These are phyloP conservation scores for Hypoxylon sp. DNA, from an alignment of 2,329 filamentous ascomycete genomes.

Conservation along the genomic window DNA sequence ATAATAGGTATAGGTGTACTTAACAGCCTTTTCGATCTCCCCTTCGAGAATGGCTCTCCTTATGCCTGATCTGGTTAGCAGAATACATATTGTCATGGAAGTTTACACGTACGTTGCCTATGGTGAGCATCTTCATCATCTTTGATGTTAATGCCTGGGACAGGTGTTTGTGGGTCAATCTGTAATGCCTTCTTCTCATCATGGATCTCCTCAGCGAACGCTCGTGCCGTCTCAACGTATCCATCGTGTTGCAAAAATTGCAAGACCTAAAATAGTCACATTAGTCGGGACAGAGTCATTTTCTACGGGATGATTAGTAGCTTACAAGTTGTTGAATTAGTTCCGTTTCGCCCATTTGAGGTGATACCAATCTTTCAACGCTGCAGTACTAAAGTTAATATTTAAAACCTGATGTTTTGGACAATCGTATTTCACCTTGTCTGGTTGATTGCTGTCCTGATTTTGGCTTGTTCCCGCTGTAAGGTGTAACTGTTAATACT, in stretches of 20 bases:
- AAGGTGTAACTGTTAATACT: constrained; percentile 27
- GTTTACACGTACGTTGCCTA: constrained; percentile 77
- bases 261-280: constrained; percentile 61
- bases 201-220: constrained; percentile 85
- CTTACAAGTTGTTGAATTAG: constrained; percentile 83
- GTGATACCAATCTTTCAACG: constrained; percentile 68
- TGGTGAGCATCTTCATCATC: constrained; percentile 90
- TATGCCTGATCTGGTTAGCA: constrained; percentile 71
- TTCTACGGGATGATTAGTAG: neutral
- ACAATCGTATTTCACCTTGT: constrained; percentile 53
- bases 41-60: constrained; percentile 88
- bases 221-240: constrained; percentile 91
- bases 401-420: neutral
- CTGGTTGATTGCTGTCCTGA: constrained; percentile 69
- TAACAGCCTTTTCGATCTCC: constrained; percentile 90
- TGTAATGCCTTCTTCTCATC: constrained; percentile 78
- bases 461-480: constrained; percentile 69
- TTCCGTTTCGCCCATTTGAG: constrained; percentile 76
- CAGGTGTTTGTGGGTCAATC: constrained; percentile 63
- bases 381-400: constrained; percentile 49
- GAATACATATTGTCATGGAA: neutral
- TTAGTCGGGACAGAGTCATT: constrained; percentile 25
- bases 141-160: constrained; percentile 72
- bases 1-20: constrained; percentile 82
- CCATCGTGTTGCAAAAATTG: constrained; percentile 96